phyloP scores from a whole-genome alignment of 2,329 filamentous ascomycete species.

The Pseudocercospora ulei region DNA sequence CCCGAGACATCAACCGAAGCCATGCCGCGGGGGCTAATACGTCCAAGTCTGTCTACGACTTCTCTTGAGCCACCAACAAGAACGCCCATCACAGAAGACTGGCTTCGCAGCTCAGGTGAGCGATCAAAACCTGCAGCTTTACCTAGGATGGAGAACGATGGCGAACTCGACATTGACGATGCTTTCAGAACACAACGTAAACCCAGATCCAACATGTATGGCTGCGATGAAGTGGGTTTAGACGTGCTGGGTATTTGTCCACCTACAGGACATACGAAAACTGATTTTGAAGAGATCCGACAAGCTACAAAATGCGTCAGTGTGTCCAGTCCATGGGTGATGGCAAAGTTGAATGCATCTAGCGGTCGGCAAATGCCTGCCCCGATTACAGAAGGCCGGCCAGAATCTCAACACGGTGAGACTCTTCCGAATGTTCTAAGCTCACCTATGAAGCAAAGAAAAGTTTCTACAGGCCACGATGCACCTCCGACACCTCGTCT shows the following conservation, averaged over 20 bases:
- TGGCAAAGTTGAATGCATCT: conserved; percentile 41
- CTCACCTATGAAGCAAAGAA: conserved; percentile 13
- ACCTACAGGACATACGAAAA: conserved; percentile 16
- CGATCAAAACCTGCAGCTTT: conserved; percentile 5
- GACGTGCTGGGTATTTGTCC: conserved; percentile 21
- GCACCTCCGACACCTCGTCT: conserved; percentile 28
- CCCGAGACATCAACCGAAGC: no score
- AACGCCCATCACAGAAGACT: not conserved
- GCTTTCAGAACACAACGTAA: not conserved
- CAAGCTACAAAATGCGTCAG: conserved; percentile 31
- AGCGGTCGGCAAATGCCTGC: conserved; percentile 2
- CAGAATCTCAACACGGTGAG: not conserved
- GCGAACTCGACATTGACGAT: not conserved
- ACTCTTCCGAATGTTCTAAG: conserved; percentile 8
- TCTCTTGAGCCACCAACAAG: not conserved
- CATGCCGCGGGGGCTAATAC: no score
- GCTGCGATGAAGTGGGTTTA: conserved; percentile 33
- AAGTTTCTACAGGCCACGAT: not conserved
- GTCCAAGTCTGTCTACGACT: no score
- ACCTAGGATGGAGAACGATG: conserved; percentile 1
- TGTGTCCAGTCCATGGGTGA: conserved; percentile 43
- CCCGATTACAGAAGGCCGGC: not conserved
- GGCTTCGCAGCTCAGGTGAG: not conserved
- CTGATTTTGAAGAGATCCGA: conserved; percentile 31
- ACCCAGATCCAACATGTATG: conserved; percentile 33